Percentiles rank a stretch among this genome's conserved stretches.
phyloP scores from a whole-genome alignment of 768 basidiomycete species.

The Dendrothele bispora region DNA sequence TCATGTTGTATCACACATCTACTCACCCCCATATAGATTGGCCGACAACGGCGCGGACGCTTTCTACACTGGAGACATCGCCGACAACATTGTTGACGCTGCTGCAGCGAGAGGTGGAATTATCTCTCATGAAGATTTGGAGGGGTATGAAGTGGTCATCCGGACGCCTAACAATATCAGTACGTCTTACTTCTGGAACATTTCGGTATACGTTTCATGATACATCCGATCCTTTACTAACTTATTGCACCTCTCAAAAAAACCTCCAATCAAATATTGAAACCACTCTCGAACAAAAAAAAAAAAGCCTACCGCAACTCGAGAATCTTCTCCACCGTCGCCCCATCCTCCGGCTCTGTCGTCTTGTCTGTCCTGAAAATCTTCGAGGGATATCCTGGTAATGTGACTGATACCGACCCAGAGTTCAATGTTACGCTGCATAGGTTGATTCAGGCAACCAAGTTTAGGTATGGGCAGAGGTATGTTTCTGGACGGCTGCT shows the following conservation, averaged over 20 bases:
- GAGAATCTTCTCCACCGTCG: constrained; percentile 34
- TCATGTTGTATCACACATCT: too few relatives aligned
- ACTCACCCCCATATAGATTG: too few relatives aligned
- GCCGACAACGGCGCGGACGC: constrained; percentile 19
- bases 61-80: constrained; percentile 20
- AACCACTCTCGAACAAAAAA: too few relatives aligned
- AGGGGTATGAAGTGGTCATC: constrained; percentile 17
- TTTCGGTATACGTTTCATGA: too few relatives aligned
- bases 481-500: too few relatives aligned
- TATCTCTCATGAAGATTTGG: constrained; percentile 14
- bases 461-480: constrained; percentile 35
- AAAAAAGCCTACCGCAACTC: constrained; percentile 23
- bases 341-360: constrained; percentile 34
- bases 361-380: constrained; percentile 35
- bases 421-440: constrained; percentile 33
- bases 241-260: too few relatives aligned
- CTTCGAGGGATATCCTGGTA: constrained; percentile 28
- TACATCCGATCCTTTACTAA: too few relatives aligned
- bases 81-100: constrained; percentile 13
- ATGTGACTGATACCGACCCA: constrained; percentile 17
- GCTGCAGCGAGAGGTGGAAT: constrained; percentile 15
- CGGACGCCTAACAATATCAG: constrained; percentile 25
- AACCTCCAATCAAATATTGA: too few relatives aligned
- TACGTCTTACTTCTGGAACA: too few relatives aligned
- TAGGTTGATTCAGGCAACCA: constrained; percentile 30